phyloP scores from a whole-genome alignment of 2,329 filamentous ascomycete genomes.

The Stemphylium vesicarium region DNA sequence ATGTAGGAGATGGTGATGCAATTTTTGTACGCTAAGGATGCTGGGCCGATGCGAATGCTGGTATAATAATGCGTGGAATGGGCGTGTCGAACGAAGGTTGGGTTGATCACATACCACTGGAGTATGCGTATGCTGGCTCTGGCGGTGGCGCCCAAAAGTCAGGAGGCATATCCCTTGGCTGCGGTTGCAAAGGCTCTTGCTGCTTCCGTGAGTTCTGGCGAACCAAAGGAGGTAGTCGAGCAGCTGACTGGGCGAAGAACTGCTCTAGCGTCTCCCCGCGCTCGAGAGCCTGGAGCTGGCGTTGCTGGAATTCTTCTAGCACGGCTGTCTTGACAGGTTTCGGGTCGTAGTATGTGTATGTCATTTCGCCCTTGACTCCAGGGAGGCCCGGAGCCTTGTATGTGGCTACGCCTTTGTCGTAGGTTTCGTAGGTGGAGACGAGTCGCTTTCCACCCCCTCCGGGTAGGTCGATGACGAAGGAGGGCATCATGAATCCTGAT shows the following conservation, averaged over 20 bases:
- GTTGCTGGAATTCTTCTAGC: constrained; percentile 13
- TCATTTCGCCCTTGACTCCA: constrained; percentile 43
- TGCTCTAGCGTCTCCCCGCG: constrained; percentile 16
- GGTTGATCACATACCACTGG: neutral
- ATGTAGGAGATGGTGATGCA: neutral
- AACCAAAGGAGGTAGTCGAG: neutral
- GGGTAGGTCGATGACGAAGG: constrained; percentile 69
- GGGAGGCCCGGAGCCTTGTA: constrained; percentile 64
- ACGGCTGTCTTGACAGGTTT: constrained; percentile 15
- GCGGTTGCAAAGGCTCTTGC: neutral
- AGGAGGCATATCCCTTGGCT: neutral
- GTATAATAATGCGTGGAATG: no score
- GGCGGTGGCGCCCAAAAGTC: neutral
- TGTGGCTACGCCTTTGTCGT: constrained; percentile 63
- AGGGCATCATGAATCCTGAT: constrained; percentile 67
- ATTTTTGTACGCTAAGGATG: no score
- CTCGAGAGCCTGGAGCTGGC: constrained; percentile 15
- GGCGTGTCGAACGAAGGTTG: neutral
- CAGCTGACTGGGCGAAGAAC: constrained; percentile 9
- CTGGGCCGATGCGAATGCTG: neutral
- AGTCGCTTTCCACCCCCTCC: constrained; percentile 69
- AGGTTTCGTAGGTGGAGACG: constrained; percentile 60
- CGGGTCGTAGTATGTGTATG: constrained; percentile 67
- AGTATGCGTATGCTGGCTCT: neutral
- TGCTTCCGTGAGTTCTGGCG: neutral